Conservation (phyloP, 2,329 filamentous ascomycete species). For the Diaporthe batatas region DNA sequence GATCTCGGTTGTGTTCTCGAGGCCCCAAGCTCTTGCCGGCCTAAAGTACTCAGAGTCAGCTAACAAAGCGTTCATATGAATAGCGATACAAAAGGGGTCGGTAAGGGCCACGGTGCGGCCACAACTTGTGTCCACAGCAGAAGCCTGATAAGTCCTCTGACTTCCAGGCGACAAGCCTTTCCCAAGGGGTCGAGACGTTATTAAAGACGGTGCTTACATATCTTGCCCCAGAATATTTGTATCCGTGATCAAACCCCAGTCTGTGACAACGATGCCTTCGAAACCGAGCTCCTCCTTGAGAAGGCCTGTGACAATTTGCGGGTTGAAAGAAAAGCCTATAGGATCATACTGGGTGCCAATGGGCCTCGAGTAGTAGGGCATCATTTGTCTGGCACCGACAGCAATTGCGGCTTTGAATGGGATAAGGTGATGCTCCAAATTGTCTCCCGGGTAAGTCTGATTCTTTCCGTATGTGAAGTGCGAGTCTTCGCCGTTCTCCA, state of each 20-base stretch:
- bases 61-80: no score
- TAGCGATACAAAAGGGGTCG: no score
- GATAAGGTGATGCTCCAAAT: constrained; percentile 63
- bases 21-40: constrained; percentile 63
- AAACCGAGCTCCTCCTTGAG: constrained; percentile 62
- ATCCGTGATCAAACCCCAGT: constrained; percentile 67
- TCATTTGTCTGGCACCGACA: constrained; percentile 64
- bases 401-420: constrained; percentile 65
- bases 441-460: constrained; percentile 62
- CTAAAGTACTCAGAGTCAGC: no score
- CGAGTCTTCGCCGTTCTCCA: constrained; percentile 64
- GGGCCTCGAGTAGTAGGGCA: constrained; percentile 53
- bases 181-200: no score
- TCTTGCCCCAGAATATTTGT: constrained; percentile 56
- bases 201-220: constrained; percentile 46
- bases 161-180: no score
- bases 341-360: constrained; percentile 60
- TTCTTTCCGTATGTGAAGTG: constrained; percentile 67
- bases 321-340: constrained; percentile 65
- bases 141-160: no score
- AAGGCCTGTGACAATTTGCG: constrained; percentile 62
- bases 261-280: constrained; percentile 63
- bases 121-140: no score
- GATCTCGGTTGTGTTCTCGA: constrained; percentile 58
- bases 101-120: no score